Evolutionary conservation across 257 asterid genomes (phyloP), one percentile per base, ranked within the genome.

Genomic region (Haberlea rhodopensis): DNA sequence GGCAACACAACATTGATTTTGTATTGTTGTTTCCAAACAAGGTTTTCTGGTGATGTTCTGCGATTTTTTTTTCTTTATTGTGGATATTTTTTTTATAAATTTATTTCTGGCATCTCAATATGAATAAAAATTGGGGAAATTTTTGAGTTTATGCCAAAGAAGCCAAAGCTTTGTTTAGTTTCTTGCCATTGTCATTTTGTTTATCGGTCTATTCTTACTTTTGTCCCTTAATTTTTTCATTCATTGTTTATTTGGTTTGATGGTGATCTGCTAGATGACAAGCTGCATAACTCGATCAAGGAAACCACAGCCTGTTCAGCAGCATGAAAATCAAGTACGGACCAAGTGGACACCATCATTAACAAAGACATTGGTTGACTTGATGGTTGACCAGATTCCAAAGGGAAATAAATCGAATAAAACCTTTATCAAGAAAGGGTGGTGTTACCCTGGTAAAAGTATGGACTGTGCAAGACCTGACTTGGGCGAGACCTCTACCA

Each of bases 321-420:
- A 77, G 71, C 73, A 75, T 23, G 89, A 86, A 72, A 74, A 78
- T 63, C 95, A 84, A 53, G 75, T 79, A 10, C 84, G 96, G 82
- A 95, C 96, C 19, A 88, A 79, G 68, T 88, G 96, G 96, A 88
- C 91, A 34, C 28, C 79, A 23, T 51, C 81, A 16, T 79, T 84
- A 66, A 88, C 95, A 20, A 82, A 75, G 67, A 73, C 75, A 13
- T 67, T 88, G 59, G 84, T 62, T 20, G 92, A 81, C 63, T 75
- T 84, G 79, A 78, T 88, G 96, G 88, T 80, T 3, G 92, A 88
- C 5, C 80, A 88, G 72, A 80, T 81, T 72, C 76, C 75, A 57
- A 73, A 76, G 71, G 95, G 95, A 40, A 73, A 84, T 64, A 84
- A 67, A 71, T 71, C 76, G 6, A 80, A 74, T 69, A 84, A 78